Conservation (phyloP, 805 yeast genomes). For the Kodamaea leandrae region DNA sequence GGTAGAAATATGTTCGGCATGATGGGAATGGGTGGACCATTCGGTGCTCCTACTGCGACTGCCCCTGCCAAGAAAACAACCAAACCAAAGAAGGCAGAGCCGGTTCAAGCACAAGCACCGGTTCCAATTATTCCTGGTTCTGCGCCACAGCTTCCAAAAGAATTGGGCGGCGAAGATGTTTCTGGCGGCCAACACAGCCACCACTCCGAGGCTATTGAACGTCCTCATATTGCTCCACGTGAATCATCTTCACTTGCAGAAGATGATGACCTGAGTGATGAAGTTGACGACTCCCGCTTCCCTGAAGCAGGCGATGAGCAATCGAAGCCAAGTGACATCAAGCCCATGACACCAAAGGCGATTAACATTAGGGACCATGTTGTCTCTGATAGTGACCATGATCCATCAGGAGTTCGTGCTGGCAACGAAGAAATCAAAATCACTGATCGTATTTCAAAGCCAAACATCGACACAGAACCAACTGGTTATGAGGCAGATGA, state of each 20-base stretch:
- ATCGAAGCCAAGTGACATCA: constrained; percentile 9
- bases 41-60: constrained; percentile 23
- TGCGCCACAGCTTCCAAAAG: constrained; percentile 5
- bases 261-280: constrained; percentile 21
- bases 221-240: constrained; percentile 2
- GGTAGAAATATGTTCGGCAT: constrained; percentile 77
- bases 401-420: constrained; percentile 7
- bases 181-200: background rate
- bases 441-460: constrained; percentile 11
- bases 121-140: constrained; percentile 6
- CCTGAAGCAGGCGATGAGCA: constrained; percentile 14
- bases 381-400: constrained; percentile 14
- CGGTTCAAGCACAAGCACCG: background rate
- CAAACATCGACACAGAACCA: constrained; percentile 23
- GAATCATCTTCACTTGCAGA: constrained; percentile 18
- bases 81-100: constrained; percentile 7
- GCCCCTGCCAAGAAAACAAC: constrained; percentile 5
- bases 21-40: constrained; percentile 53
- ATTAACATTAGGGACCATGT: constrained; percentile 6
- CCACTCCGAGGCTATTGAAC: background rate
- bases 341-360: constrained; percentile 7
- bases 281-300: constrained; percentile 15
- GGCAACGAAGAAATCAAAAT: constrained; percentile 15
- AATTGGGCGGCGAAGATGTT: constrained; percentile 1
- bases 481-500: constrained; percentile 77